Conservation (phyloP, 1,139 yeast genomes). For the Suhomyces wounanorum region DNA sequence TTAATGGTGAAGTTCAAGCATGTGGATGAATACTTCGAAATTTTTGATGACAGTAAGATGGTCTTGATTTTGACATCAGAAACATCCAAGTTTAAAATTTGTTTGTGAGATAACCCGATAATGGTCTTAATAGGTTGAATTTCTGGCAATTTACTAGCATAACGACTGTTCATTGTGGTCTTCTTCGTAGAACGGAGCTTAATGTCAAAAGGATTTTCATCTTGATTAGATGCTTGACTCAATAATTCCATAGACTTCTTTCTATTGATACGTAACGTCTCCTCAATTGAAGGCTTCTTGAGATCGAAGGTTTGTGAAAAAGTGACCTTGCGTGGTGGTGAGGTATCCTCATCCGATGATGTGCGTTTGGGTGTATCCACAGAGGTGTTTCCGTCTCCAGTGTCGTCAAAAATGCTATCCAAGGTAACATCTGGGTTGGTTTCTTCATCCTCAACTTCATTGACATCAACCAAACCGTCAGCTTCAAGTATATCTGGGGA, state of each 20-base stretch:
- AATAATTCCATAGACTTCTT: conserved; percentile 18
- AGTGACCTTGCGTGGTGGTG: conserved; percentile 11
- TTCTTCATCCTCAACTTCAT: conserved; percentile 7
- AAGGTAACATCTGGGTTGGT: conserved; percentile 14
- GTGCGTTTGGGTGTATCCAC: conserved; percentile 6
- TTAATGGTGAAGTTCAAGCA: conserved; percentile 31
- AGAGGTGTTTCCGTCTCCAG: conserved; percentile 4
- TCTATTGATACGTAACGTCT: conserved; percentile 17
- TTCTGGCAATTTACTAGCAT: conserved; percentile 36
- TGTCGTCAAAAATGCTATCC: conserved; percentile 18
- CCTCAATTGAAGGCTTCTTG: conserved; percentile 17
- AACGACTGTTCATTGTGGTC: conserved; percentile 30
- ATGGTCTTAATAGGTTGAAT: conserved; percentile 42
- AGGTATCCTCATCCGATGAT: conserved; percentile 8
- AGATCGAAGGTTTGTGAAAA: conserved; percentile 6
- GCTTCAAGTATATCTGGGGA: background rate
- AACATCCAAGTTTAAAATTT: conserved; percentile 34
- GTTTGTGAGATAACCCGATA: conserved; percentile 42
- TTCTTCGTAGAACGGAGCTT: conserved; percentile 35
- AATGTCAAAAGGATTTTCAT: conserved; percentile 30
- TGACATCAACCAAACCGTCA: conserved; percentile 4
- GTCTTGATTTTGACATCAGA: conserved; percentile 46
- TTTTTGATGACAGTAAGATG: conserved; percentile 33
- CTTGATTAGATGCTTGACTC: conserved; percentile 10
- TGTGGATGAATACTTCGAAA: conserved; percentile 35